Evolutionary conservation across 2,329 filamentous ascomycete genomes (phyloP).

Genomic region (Fusarium multiceps): DNA sequence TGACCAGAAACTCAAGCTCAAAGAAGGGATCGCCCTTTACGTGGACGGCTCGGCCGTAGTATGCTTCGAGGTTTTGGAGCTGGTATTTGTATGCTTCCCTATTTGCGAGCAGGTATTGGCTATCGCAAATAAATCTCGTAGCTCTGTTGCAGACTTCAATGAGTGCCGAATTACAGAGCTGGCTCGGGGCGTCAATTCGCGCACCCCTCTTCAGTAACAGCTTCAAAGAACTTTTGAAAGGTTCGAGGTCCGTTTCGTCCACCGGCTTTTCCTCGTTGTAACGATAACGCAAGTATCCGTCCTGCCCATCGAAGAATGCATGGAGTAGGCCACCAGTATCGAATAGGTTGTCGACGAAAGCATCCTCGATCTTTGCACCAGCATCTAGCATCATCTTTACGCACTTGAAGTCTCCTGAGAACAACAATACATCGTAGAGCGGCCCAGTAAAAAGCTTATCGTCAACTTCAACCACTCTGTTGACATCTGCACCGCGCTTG

Average conservation of each 20-base stretch:
- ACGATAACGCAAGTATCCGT: too few species aligned
- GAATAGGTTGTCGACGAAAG: too few species aligned
- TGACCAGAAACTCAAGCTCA: conserved; percentile 6
- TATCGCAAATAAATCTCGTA: fast-evolving
- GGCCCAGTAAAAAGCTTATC: too few species aligned
- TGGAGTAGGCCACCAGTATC: too few species aligned
- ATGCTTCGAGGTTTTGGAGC: not conserved
- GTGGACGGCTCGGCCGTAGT: fast-evolving
- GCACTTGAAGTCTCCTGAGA: not conserved
- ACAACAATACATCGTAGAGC: not conserved
- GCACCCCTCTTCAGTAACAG: conserved; percentile 2
- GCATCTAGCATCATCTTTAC: conserved; percentile 7
- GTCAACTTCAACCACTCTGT: too few species aligned
- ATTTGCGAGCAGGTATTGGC: fast-evolving
- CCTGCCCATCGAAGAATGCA: not conserved
- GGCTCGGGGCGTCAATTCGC: not conserved
- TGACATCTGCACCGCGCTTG: not conserved
- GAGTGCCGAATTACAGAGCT: not conserved
- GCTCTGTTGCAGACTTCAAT: not conserved
- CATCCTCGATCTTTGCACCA: too few species aligned
- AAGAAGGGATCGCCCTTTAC: not conserved
- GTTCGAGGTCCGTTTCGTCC: not conserved
- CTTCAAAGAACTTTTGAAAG: not conserved
- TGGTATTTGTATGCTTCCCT: not conserved
- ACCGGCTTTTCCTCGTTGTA: fast-evolving